These are phyloP conservation scores for Cladophialophora psammophila DNA, from an alignment of 2,329 filamentous ascomycete genomes.

Conservation along the genomic window DNA sequence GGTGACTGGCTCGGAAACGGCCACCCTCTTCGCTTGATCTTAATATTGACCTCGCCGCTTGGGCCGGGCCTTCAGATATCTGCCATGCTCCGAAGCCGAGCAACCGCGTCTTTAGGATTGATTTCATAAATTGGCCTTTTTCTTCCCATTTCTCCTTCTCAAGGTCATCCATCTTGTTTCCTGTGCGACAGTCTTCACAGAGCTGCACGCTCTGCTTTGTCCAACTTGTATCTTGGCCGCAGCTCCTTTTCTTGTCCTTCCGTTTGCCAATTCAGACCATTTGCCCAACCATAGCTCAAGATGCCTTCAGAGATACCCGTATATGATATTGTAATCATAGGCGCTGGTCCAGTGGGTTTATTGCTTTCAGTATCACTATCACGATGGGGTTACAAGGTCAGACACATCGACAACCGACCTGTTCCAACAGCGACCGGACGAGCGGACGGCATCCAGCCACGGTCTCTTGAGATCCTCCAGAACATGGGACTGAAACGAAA, in stretches of 20 bases:
- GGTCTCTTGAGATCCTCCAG: slow-evolving; percentile 82
- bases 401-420: slow-evolving; percentile 89
- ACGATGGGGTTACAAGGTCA: slow-evolving; percentile 93
- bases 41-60: background rate
- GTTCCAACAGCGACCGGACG: slow-evolving; percentile 86
- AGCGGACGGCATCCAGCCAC: slow-evolving; percentile 89
- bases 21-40: slow-evolving; percentile 9
- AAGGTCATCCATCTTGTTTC: slow-evolving; percentile 2
- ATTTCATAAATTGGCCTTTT: slow-evolving; percentile 10
- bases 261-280: background rate
- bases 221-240: background rate
- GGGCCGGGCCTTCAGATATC: slow-evolving; percentile 12
- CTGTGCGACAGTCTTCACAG: background rate
- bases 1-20: slow-evolving; percentile 23
- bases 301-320: slow-evolving; percentile 34
- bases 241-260: background rate
- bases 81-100: slow-evolving; percentile 31
- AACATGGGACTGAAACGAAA: slow-evolving; percentile 89
- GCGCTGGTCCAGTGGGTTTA: slow-evolving; percentile 86
- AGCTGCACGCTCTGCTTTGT: background rate
- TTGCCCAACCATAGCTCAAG: slow-evolving; percentile 16
- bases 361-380: slow-evolving; percentile 87
- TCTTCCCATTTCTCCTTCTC: slow-evolving; percentile 1
- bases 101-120: background rate
- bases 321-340: slow-evolving; percentile 77